Conservation (phyloP, 768 basidiomycete species). For the Russula compacta region DNA sequence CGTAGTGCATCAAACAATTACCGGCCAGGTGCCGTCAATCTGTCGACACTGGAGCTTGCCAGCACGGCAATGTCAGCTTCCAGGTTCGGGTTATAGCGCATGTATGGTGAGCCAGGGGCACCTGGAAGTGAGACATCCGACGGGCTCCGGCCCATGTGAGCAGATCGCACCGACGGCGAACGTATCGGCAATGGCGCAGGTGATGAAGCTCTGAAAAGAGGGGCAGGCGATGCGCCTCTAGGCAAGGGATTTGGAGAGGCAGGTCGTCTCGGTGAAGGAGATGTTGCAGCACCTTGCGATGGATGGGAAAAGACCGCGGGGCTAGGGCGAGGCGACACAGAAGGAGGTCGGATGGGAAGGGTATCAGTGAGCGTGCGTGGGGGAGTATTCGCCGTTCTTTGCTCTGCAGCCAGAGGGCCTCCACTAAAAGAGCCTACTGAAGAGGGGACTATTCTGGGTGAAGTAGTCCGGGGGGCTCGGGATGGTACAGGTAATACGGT, state of each 20-base stretch:
- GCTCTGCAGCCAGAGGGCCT: not conserved
- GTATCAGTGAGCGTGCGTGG: conserved; percentile 1
- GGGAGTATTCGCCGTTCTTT: not conserved
- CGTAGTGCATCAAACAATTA: not conserved
- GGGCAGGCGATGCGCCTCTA: conserved; percentile 8
- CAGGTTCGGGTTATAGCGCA: conserved; percentile 11
- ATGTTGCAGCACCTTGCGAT: not conserved
- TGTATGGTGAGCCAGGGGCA: conserved; percentile 14
- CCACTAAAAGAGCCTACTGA: not conserved
- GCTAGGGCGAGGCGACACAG: conserved; percentile 11
- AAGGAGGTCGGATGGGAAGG: conserved; percentile 10
- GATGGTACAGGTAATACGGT: conserved; percentile 4
- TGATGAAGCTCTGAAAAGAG: conserved; percentile 10
- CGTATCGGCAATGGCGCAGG: conserved; percentile 13
- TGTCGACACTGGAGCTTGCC: conserved; percentile 13
- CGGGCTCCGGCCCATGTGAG: not conserved
- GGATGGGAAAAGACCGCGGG: not conserved
- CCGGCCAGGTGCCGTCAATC: not conserved
- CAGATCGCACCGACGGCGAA: conserved; percentile 13
- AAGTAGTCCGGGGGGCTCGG: not conserved
- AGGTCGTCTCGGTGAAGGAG: not conserved
- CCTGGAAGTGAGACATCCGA: conserved; percentile 17
- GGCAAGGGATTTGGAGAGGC: conserved; percentile 10
- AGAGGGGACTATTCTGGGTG: not conserved
- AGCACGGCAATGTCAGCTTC: conserved; percentile 17